Evolutionary conservation across 1,284 basidiomycete genomes (phyloP).

Genomic region (Leccinum angustisporum): DNA sequence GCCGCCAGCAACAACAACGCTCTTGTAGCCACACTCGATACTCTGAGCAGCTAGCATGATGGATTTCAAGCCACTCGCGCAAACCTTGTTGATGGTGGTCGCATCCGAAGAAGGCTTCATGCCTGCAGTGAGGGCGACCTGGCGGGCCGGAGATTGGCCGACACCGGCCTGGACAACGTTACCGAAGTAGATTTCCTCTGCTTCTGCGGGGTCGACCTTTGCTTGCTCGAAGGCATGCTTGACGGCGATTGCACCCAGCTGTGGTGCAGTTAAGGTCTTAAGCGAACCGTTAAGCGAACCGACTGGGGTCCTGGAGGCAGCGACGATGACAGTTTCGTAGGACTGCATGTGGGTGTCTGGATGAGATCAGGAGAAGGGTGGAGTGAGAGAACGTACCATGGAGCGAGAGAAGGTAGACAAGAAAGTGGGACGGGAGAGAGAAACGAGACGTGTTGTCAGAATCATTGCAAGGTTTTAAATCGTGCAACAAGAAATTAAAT

Average conservation of each 20-base stretch:
- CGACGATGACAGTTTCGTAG: constrained; percentile 91
- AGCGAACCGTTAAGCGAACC: constrained; percentile 91
- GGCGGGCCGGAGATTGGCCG: constrained; percentile 93
- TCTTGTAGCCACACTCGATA: constrained; percentile 85
- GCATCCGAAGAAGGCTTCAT: constrained; percentile 87
- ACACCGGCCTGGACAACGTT: constrained; percentile 96
- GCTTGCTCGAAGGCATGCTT: constrained; percentile 86
- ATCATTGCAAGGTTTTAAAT: constrained; percentile 32
- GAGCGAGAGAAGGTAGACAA: constrained; percentile 32
- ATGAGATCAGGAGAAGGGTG: background rate
- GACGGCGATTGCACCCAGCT: constrained; percentile 87
- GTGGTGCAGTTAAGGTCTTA: constrained; percentile 86
- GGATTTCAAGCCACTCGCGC: constrained; percentile 94
- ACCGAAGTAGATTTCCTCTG: constrained; percentile 97
- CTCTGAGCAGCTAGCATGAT: constrained; percentile 92
- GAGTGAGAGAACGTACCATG: constrained; percentile 43
- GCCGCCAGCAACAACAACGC: constrained; percentile 89
- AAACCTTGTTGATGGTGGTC: constrained; percentile 99
- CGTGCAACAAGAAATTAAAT: constrained; percentile 12
- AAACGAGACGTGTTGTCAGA: constrained; percentile 36
- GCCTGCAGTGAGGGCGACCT: constrained; percentile 89
- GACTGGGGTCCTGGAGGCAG: constrained; percentile 92
- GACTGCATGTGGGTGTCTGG: constrained; percentile 25
- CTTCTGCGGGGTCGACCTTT: constrained; percentile 75
- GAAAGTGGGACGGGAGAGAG: constrained; percentile 38